Evolutionary conservation across 768 basidiomycete species (phyloP), one percentile per base, ranked within the genome.

Genomic region (Lanmaoa pseudosensibilis): DNA sequence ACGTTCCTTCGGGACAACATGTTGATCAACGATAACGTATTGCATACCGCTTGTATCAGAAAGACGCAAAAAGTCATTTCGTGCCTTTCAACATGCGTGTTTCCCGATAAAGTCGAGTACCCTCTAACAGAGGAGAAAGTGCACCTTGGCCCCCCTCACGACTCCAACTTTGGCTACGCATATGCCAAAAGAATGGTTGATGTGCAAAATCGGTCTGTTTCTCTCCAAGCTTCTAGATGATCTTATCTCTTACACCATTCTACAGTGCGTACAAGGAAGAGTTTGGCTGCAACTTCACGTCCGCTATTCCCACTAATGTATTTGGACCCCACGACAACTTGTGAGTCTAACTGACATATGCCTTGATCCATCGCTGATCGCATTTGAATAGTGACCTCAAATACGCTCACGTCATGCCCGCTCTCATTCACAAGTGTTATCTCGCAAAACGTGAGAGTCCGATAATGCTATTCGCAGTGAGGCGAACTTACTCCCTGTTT

Each of bases 251-350:
- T 19, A 63, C 49, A 27, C 41, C 2, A 0, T 6, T 43, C 18
- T 27, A 27, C 56, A 95, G 94, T 60, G 95, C 95, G 0, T 98
- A 98, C 80, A 88, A 94, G 75, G 93, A 96, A 62, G 88, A 98
- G 72, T 96, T 88, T 64, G 95, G 94, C 19, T 86, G 86, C 75
- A 93, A 92, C 73, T 98, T 97, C 69, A 97, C 94, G 5, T 92
- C 93, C 40, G 94, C 94, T 15, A 98, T 98, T 67, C 95, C 96
- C 1, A 98, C 96, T 12, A 97, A 95, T 69, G 86, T 98, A n/a
- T 98, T 98, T 68, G 95, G 95, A 15, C 92, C 91, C 5, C 73
- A 92, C 66, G 95, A 97, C 74, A 98, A 98, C 77, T 98, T 90
- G 92, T 90, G 60, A 54, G 80, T 69, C 23, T 18, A 18, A 23